Evolutionary conservation across 2,329 filamentous ascomycete genomes (phyloP), one percentile per base, ranked within the genome.

Genomic region (Aspergillus terreus): DNA sequence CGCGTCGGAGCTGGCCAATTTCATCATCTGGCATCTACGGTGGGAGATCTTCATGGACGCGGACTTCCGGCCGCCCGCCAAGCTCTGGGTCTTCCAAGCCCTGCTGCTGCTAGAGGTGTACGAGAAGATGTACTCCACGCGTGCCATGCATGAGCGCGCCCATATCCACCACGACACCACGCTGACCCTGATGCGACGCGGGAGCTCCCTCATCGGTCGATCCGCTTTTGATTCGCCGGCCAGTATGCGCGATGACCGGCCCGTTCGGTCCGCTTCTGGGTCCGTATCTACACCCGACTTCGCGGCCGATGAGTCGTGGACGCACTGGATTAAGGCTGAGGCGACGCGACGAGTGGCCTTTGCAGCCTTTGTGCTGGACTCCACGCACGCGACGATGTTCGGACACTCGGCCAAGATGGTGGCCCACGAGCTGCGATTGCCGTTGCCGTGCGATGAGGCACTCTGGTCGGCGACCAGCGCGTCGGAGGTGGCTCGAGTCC

Each of bases 121-220:
- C 63, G 94, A 99, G 74, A 99, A 99, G 78, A 94, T 96, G 88
- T 97, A 92, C 69, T 94, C 91, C 36, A 96, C 92, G 0, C 82
- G 92, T 57, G 86, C 90, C 52, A 77, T 97, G 30, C 94, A 99
- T 70, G 94, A 99, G 71, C 82, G 94, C 58, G 92, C 92, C 1
- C 92, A 97, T 62, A 96, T 97, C 43, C 92, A 97, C 64, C 94
- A 99, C 67, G 92, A 92, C 12, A 96, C 92, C 0, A 96, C 92
- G 0, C 84, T 99, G 57, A 96, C 92, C 0, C 76, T 97, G 53
- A 97, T 99, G 92, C 86, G 94, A 33, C 83, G 94, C 62, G 94
- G 94, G 4, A 88, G 91, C 62, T 95, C 92, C 2, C 76, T 99
- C 12, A 92, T 96, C 56, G 92, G 92, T 7, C 86, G 90, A 59